A percentile compares a stretch with the other conserved stretches of the same genome.
These are phyloP conservation scores for Cutaneotrichosporon sp. DNA, from an alignment of 1,284 basidiomycete species.

Conservation along the genomic window DNA sequence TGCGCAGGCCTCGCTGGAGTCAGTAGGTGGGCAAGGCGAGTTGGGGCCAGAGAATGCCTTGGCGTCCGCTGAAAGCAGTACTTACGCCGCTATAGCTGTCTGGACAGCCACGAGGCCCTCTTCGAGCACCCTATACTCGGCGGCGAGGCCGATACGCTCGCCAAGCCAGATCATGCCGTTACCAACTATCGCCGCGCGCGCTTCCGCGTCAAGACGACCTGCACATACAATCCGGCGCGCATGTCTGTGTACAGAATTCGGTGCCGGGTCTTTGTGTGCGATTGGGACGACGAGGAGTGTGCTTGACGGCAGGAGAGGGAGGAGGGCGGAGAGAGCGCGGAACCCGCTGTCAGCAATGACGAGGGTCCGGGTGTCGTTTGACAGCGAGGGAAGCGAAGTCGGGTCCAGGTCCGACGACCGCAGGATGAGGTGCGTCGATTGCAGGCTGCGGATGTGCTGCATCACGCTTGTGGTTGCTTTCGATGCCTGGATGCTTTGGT, in stretches of 20 bases:
- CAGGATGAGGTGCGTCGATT: background rate
- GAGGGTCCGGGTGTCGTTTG: background rate
- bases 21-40: background rate
- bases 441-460: background rate
- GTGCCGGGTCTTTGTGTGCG: background rate
- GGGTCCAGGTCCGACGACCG: conserved; percentile 1
- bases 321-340: background rate
- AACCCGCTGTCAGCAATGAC: background rate
- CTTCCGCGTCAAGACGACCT: background rate
- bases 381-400: background rate
- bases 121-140: conserved; percentile 1
- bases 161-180: background rate
- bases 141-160: background rate
- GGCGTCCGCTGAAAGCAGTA: background rate
- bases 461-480: background rate
- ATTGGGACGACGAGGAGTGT: background rate
- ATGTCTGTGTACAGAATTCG: background rate
- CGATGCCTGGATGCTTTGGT: background rate
- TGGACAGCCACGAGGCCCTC: conserved; percentile 3
- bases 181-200: background rate
- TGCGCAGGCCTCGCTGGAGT: conserved; percentile 1
- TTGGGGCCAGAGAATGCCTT: background rate
- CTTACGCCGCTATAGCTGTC: conserved; percentile 1
- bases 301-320: background rate
- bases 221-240: background rate